These are phyloP conservation scores for Cryptococcus sp. DNA, from an alignment of 1,284 basidiomycete genomes.

Conservation along the genomic window DNA sequence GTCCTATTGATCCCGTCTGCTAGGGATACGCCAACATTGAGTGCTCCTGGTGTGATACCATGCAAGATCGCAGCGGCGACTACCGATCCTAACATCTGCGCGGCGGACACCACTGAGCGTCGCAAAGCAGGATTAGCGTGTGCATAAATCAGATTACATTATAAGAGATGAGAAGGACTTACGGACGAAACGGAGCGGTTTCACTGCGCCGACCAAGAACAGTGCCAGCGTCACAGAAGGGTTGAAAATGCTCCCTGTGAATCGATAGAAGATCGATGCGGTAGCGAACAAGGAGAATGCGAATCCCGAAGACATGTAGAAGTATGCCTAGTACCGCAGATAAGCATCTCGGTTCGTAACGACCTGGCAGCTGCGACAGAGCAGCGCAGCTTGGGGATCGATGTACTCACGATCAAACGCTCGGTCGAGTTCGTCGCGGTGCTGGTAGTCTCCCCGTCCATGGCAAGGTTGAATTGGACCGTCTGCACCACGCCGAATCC, in stretches of 20 bases:
- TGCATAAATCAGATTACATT: no score
- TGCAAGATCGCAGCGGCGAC: conserved; percentile 59
- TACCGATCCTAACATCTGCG: conserved; percentile 55
- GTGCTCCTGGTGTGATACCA: conserved; percentile 62
- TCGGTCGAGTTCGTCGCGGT: neutral
- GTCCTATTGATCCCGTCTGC: conserved; percentile 17
- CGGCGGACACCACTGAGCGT: conserved; percentile 59
- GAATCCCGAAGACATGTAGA: conserved; percentile 65
- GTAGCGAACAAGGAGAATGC: conserved; percentile 67
- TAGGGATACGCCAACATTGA: conserved; percentile 60
- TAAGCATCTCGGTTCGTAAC: conserved; percentile 33
- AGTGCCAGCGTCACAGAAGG: conserved; percentile 67
- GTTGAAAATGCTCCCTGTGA: conserved; percentile 69
- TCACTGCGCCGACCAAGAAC: conserved; percentile 63
- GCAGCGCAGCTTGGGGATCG: neutral
- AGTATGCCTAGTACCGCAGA: conserved; percentile 21
- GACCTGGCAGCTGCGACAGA: conserved; percentile 10
- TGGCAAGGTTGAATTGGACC: no score
- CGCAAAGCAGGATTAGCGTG: neutral
- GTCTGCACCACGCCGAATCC: conserved; percentile 22
- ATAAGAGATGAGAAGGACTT: conserved; percentile 6
- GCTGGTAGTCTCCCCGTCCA: no score
- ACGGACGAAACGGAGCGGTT: conserved; percentile 61
- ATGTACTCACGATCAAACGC: conserved; percentile 1
- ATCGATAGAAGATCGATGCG: conserved; percentile 72